Evolutionary conservation across 768 basidiomycete genomes (phyloP), one percentile per base, ranked within the genome.

Genomic region (Cyathus striatus): DNA sequence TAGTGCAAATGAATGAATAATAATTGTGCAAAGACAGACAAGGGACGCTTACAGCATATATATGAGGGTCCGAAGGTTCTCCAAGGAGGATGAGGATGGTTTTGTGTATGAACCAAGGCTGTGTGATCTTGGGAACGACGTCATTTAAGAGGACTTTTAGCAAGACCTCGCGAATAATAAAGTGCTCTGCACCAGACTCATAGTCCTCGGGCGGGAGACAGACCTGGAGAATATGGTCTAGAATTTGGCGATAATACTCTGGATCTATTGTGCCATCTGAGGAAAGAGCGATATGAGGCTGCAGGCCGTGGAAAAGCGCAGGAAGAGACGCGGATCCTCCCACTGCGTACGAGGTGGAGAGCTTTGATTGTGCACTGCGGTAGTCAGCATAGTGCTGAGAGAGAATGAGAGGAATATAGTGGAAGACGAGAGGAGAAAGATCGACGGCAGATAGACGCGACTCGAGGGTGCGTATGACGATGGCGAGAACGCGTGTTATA

Each of bases 51-150:
- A 68, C 70, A 48, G 62, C 53, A 24, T 58, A 59, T 33, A 47
- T 49, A 4, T 49, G 42, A 20, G n/a, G n/a, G n/a, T 60, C 63
- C 2, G 64, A 58, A 26, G 59, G 56, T 20, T 72, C 66, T 5
- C 79, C 85, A 9, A 95, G 63, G 3, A 84, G 59, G 52, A 82
- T 80, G 25, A 94, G 68, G 9, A 86, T 68, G 3, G 75, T 55
- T 53, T 72, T 80, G 45, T 91, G 81, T 36, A 95, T 76, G 59
- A 96, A 97, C 92, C 94, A 97, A 0, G 89, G 86, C 58, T 96
- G 86, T 5, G 80, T 76, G 40, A 95, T 59, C 50, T 78, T 81
- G 23, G 83, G 82, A 20, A 86, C 55, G 20, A 86, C 62, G 48
- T 83, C 80, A 38, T 75, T 74, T 48, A 92, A 65, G 5, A 97